Evolutionary conservation across 192 early-diverging fungal genomes (phyloP).

Genomic region (Dissophora ornata): DNA sequence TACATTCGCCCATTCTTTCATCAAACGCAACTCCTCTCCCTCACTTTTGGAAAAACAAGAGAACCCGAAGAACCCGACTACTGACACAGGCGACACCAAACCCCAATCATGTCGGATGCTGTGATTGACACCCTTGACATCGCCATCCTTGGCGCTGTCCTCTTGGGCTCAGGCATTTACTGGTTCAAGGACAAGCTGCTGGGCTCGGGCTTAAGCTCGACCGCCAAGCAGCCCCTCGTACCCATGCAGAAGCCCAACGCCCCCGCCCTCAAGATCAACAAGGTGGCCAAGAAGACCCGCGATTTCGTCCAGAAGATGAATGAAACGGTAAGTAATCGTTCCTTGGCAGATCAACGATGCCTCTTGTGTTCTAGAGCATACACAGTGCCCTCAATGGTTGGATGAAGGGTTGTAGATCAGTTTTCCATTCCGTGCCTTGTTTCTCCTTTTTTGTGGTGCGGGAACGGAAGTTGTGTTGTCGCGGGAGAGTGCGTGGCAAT

Average conservation of each 20-base stretch:
- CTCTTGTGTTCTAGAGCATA: too few relatives aligned
- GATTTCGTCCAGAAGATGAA: slow-evolving; percentile 68
- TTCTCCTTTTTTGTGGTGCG: too few relatives aligned
- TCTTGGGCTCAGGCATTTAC: slow-evolving; percentile 52
- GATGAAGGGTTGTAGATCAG: neutral
- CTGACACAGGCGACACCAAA: neutral
- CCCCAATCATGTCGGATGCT: slow-evolving; percentile 40
- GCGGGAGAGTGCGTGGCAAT: too few relatives aligned
- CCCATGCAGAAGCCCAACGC: slow-evolving; percentile 43
- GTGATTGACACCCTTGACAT: slow-evolving; percentile 63
- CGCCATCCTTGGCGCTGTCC: slow-evolving; percentile 61
- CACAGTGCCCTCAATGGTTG: neutral
- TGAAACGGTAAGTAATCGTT: slow-evolving; percentile 56
- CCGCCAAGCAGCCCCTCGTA: slow-evolving; percentile 42
- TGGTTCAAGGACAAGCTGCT: slow-evolving; percentile 55
- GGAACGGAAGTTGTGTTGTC: too few relatives aligned
- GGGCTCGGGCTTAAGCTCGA: slow-evolving; percentile 44
- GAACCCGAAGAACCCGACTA: too few relatives aligned
- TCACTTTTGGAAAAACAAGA: too few relatives aligned
- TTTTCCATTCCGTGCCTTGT: too few relatives aligned
- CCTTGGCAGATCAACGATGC: too few relatives aligned
- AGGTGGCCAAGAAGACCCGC: slow-evolving; percentile 54
- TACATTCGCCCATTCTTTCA: too few relatives aligned
- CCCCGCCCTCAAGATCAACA: slow-evolving; percentile 39
- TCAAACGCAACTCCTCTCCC: neutral